Conservation (phyloP, 345 rosid genomes). For the Tarenaya hassleriana region DNA sequence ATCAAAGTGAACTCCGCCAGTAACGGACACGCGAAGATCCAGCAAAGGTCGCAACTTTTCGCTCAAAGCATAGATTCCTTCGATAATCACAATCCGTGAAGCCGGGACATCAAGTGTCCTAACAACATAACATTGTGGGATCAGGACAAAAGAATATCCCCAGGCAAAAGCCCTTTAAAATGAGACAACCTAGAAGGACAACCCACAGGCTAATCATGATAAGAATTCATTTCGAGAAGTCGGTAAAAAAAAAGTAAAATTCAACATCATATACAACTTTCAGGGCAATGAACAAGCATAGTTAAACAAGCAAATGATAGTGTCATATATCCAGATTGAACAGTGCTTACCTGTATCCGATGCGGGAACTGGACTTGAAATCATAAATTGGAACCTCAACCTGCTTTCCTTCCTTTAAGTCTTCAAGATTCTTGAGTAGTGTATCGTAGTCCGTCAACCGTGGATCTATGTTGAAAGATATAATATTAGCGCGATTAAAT, state of each 20-base stretch:
- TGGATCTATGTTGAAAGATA: constrained; percentile 56
- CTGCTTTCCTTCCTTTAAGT: constrained; percentile 72
- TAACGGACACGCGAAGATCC: constrained; percentile 87
- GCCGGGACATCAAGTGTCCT: constrained; percentile 87
- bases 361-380: constrained; percentile 85
- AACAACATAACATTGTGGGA: constrained; percentile 24
- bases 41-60: constrained; percentile 79
- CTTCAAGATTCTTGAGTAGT: constrained; percentile 70
- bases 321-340: neutral
- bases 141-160: constrained; percentile 18
- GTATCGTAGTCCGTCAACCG: constrained; percentile 93
- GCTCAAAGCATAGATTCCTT: constrained; percentile 93
- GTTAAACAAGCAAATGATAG: constrained; percentile 1
- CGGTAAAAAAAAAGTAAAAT: neutral
- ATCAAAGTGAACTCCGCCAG: constrained; percentile 98
- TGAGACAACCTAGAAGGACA: neutral
- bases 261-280: constrained; percentile 15
- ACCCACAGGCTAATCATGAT: neutral
- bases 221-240: too few species aligned
- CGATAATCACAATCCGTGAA: constrained; percentile 88
- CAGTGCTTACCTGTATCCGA: constrained; percentile 87
- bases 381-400: constrained; percentile 89
- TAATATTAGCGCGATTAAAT: neutral
- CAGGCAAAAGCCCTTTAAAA: too few species aligned
- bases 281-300: constrained; percentile 7